Conservation (phyloP, 2,329 filamentous ascomycete genomes). For the Calonectria pteridis region DNA sequence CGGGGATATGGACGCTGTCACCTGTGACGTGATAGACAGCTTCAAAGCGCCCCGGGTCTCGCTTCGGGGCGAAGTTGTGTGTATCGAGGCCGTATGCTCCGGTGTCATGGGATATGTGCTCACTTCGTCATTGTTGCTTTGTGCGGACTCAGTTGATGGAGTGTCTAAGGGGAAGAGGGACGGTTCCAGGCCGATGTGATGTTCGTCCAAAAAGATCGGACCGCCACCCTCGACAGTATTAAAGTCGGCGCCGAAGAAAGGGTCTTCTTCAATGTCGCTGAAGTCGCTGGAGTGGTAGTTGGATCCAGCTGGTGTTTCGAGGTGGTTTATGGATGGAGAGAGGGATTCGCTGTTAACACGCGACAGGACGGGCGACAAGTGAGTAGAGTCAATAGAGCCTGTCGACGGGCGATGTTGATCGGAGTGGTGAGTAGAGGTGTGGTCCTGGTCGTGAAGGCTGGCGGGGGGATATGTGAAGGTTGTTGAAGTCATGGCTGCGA, state of each 20-base stretch:
- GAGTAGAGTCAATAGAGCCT: slow-evolving; percentile 52
- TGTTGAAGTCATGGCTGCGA: slow-evolving; percentile 56
- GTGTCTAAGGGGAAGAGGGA: slow-evolving; percentile 30
- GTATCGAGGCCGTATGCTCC: slow-evolving; percentile 62
- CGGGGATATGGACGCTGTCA: slow-evolving; percentile 55
- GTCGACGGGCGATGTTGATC: slow-evolving; percentile 43
- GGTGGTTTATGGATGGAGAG: slow-evolving; percentile 46
- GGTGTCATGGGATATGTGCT: slow-evolving; percentile 63
- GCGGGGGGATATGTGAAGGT: slow-evolving; percentile 56
- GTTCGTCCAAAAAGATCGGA: slow-evolving; percentile 60
- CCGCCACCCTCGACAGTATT: slow-evolving; percentile 54
- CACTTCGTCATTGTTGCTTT: slow-evolving; percentile 41
- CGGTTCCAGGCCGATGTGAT: slow-evolving; percentile 39
- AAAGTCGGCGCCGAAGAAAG: slow-evolving; percentile 65
- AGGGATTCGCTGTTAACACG: slow-evolving; percentile 49
- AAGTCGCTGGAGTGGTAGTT: slow-evolving; percentile 64
- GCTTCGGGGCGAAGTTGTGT: slow-evolving; percentile 57
- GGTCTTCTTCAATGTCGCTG: slow-evolving; percentile 61
- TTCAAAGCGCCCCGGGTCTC: slow-evolving; percentile 47
- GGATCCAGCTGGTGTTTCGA: slow-evolving; percentile 64
- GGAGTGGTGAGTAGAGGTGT: slow-evolving; percentile 46
- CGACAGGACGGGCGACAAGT: slow-evolving; percentile 60
- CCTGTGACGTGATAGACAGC: slow-evolving; percentile 37
- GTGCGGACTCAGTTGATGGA: slow-evolving; percentile 25
- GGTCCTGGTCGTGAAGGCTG: slow-evolving; percentile 53